These are phyloP conservation scores for Parafenestella ontariensis DNA, from an alignment of 2,329 filamentous ascomycete genomes.

Conservation along the genomic window DNA sequence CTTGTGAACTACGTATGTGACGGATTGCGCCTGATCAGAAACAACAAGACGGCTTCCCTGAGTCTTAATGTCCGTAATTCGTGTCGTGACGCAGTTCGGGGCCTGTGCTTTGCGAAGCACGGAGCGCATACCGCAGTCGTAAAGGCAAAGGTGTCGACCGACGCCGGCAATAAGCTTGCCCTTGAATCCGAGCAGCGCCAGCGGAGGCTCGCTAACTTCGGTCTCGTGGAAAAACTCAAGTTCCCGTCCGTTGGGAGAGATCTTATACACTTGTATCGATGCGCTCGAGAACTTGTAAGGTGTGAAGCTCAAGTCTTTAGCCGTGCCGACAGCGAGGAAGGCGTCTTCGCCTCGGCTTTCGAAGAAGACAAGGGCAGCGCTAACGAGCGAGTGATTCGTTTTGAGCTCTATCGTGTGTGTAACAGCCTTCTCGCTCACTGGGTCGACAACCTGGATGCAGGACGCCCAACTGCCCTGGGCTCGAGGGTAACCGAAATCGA, in stretches of 20 bases:
- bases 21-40: conserved; percentile 89
- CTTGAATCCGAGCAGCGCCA: conserved; percentile 92
- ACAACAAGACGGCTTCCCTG: conserved; percentile 92
- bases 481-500: conserved; percentile 88
- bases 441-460: conserved; percentile 91
- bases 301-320: conserved; percentile 83
- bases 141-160: conserved; percentile 81
- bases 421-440: conserved; percentile 72
- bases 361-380: conserved; percentile 83
- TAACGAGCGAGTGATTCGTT: conserved; percentile 91
- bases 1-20: conserved; percentile 94
- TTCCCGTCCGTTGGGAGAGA: conserved; percentile 84
- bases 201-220: conserved; percentile 84
- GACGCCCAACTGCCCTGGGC: conserved; percentile 91
- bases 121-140: conserved; percentile 91
- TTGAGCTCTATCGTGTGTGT: conserved; percentile 81
- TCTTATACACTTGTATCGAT: conserved; percentile 90
- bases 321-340: conserved; percentile 93
- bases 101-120: conserved; percentile 91
- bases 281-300: conserved; percentile 76
- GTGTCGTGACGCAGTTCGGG: conserved; percentile 72
- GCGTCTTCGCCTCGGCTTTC: conserved; percentile 81
- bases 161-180: conserved; percentile 87
- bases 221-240: conserved; percentile 98
- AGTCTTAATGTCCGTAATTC: conserved; percentile 88